phyloP scores from a whole-genome alignment of 305 asterid species.

The Solanum hybrid region DNA sequence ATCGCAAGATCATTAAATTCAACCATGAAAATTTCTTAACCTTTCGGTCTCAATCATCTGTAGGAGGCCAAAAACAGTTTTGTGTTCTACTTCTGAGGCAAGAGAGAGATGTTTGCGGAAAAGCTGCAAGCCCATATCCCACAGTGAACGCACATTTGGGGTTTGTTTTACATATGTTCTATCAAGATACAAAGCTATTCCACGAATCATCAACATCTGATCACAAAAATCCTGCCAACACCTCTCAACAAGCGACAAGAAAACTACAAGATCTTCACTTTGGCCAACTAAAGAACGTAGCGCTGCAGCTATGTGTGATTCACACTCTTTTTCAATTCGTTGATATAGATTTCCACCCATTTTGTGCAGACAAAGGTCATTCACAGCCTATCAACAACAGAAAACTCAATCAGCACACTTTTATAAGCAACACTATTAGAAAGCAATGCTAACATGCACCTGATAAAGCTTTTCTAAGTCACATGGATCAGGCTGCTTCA shows the following conservation, averaged over 20 bases:
- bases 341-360: conserved; percentile 92
- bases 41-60: conserved; percentile 93
- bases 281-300: conserved; percentile 73
- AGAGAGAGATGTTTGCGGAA: conserved; percentile 86
- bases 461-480: conserved; percentile 88
- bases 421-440: neutral
- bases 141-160: conserved; percentile 69
- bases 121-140: conserved; percentile 99
- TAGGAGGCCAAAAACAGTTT: conserved; percentile 83
- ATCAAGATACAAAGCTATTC: conserved; percentile 88
- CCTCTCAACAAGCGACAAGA: conserved; percentile 83
- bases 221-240: conserved; percentile 77
- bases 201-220: conserved; percentile 94
- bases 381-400: conserved; percentile 54
- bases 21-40: conserved; percentile 21
- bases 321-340: conserved; percentile 79
- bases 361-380: conserved; percentile 86
- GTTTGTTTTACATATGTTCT: conserved; percentile 95
- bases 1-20: neutral
- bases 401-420: conserved; percentile 18
- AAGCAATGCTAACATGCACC: conserved; percentile 26
- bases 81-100: conserved; percentile 87
- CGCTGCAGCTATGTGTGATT: conserved; percentile 55
- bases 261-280: conserved; percentile 85
- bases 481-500: conserved; percentile 89